Evolutionary conservation across 2,329 filamentous ascomycete species (phyloP).

Genomic region (Penicillium aurantiogriseum): DNA sequence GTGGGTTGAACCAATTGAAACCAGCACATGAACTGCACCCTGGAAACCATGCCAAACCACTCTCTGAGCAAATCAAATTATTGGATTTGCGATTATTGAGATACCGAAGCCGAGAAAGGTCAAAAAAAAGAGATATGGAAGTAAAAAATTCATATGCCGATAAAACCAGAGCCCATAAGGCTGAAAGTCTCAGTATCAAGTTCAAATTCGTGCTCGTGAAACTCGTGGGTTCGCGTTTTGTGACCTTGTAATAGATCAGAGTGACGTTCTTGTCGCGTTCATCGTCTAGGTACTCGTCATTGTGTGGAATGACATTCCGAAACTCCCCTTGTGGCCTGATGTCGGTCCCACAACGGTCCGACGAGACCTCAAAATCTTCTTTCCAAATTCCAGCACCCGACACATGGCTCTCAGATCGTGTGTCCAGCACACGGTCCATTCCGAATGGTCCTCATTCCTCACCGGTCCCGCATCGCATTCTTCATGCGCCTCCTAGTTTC

Average conservation of each 20-base stretch:
- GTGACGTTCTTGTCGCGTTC: slow-evolving; percentile 12
- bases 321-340: slow-evolving; percentile 1
- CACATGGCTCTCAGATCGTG: slow-evolving; percentile 23
- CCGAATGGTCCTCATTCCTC: slow-evolving; percentile 6
- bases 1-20: not conserved
- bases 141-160: slow-evolving; percentile 20
- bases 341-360: slow-evolving; percentile 9
- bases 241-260: slow-evolving; percentile 27
- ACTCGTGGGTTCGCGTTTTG: slow-evolving; percentile 33
- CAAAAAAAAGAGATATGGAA: slow-evolving; percentile 12
- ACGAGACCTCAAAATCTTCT: slow-evolving; percentile 12
- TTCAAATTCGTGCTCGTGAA: slow-evolving; percentile 34
- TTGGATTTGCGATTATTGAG: slow-evolving; percentile 15
- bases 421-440: slow-evolving; percentile 27
- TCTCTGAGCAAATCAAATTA: slow-evolving; percentile 1
- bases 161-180: slow-evolving; percentile 3
- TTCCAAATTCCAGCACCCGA: slow-evolving; percentile 11
- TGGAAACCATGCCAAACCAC: not conserved
- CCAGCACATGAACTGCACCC: not conserved
- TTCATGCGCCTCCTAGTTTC: not conserved
- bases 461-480: not conserved
- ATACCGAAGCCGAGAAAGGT: slow-evolving; percentile 12
- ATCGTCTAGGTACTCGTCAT: not conserved
- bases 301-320: slow-evolving; percentile 3
- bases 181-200: slow-evolving; percentile 22